Percentiles rank a stretch among this genome's conserved stretches.
phyloP scores from a whole-genome alignment of 2,329 filamentous ascomycete genomes.

The Pseudocercospora crystallina region DNA sequence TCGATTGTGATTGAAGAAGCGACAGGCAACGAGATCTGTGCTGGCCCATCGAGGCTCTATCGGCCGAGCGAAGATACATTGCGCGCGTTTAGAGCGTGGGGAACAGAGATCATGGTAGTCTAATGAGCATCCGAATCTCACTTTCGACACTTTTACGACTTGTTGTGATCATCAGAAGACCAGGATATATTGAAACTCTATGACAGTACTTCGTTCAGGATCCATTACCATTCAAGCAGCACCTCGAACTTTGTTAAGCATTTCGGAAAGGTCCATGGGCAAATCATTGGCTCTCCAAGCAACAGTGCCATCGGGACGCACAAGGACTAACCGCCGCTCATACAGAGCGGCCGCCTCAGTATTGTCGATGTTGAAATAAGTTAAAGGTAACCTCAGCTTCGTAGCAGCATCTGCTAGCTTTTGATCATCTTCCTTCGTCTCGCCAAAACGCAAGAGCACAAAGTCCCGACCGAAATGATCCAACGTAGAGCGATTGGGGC shows the following conservation, averaged over 20 bases:
- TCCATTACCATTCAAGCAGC: no score
- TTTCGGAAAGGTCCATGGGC: not conserved
- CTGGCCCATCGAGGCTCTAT: no score
- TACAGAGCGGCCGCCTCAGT: not conserved
- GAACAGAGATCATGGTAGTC: no score
- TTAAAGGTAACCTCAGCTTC: not conserved
- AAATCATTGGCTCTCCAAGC: slow-evolving; percentile 6
- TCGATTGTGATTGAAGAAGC: no score
- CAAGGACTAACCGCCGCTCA: slow-evolving; percentile 5
- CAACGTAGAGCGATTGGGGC: not conserved
- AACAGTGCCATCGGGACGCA: slow-evolving; percentile 5
- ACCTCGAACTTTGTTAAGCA: slow-evolving; percentile 1
- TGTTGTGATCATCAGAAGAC: no score
- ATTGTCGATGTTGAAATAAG: not conserved
- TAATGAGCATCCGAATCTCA: no score
- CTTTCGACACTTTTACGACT: no score
- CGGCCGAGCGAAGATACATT: no score
- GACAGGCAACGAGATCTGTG: no score
- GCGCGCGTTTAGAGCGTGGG: no score
- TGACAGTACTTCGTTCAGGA: no score
- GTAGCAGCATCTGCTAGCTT: slow-evolving; percentile 1
- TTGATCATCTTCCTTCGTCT: not conserved
- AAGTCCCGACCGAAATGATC: slow-evolving; percentile 5
- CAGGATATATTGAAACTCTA: no score
- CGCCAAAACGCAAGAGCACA: not conserved